Base-by-base conservation (phyloP, 2,329 filamentous ascomycete genomes). In the Mycogone perniciosa region DNA sequence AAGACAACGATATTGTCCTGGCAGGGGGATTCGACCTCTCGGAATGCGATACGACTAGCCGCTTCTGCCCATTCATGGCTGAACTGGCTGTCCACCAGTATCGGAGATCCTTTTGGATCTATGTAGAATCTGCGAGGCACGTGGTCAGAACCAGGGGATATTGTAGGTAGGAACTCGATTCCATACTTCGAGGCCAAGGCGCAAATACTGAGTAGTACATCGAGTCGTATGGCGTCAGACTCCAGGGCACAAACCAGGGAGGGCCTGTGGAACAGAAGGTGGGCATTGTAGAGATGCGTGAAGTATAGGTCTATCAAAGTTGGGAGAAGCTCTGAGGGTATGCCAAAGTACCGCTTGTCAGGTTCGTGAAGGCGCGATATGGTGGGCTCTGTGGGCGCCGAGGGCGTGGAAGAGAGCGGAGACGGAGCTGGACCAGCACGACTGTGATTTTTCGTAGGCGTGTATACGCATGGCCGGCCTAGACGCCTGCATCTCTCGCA, bases 301-400 rank as follows among this genome's bases (percentile, higher is more conserved):
- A 45, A 45, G 43, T 45, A 45, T 11, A 45, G 33, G 31, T 45
- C 43, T 6, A 45, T 34, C 43, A 45, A 27, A n/a, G 43, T n/a
- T 9, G 43, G 43, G 10, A 45, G 31, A 4, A 45, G 13, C 4
- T 45, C 31, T 9, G 43, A 27, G 10, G 43, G 43, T 27, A 45
- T 27, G 30, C 43, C 31, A 29, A 27, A 45, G 43, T 34, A 31
- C 20, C 13, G 13, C 7, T 31, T 34, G 6, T 45, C 33, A n/a
- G 13, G 43, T 13, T 27, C 43, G 31, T 34, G 30, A 13, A 45
- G 31, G 31, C 31, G 43, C 7, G 43, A 34, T 9, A 37, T 8
- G 27, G 30, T 27, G n/a, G 31, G 33, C 33, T 45, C 43, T 9
- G 20, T 13, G n/a, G 30, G n/a, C 31, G 13, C 30, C 13, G 30